phyloP scores from a whole-genome alignment of 2,329 filamentous ascomycete genomes.

The Berkeleyomyces rouxiae region DNA sequence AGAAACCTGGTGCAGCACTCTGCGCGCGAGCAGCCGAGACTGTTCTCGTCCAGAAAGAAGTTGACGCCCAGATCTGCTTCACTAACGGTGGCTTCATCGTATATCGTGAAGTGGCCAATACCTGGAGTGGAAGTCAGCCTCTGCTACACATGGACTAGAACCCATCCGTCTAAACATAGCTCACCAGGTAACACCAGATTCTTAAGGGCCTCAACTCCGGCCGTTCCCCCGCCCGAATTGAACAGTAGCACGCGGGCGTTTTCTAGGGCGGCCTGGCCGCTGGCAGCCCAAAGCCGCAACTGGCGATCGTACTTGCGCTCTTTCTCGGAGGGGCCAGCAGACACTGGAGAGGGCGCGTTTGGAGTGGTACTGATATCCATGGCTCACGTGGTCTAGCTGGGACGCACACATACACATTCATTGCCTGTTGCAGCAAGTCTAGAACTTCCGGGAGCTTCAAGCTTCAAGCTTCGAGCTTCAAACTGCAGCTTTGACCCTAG shows the following conservation, averaged over 20 bases:
- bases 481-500: not conserved
- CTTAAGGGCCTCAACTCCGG: slow-evolving; percentile 83
- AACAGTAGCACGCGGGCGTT: slow-evolving; percentile 80
- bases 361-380: not conserved
- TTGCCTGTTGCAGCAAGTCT: not conserved
- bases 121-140: slow-evolving; percentile 29
- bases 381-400: not conserved
- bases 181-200: slow-evolving; percentile 82
- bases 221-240: slow-evolving; percentile 73
- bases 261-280: slow-evolving; percentile 78
- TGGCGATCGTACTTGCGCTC: slow-evolving; percentile 84
- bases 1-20: slow-evolving; percentile 62
- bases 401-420: not conserved
- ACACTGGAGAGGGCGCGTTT: slow-evolving; percentile 21
- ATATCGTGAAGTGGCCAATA: slow-evolving; percentile 81
- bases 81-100: slow-evolving; percentile 59
- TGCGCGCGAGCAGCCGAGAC: slow-evolving; percentile 61
- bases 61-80: slow-evolving; percentile 84
- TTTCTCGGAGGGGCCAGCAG: slow-evolving; percentile 36
- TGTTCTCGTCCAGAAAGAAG: slow-evolving; percentile 78
- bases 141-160: not conserved
- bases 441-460: not conserved
- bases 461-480: not conserved
- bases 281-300: slow-evolving; percentile 85
- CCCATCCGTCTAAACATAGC: not conserved